These are phyloP conservation scores for Eruca vesicaria DNA, from an alignment of 441 rosid species.

Conservation along the genomic window DNA sequence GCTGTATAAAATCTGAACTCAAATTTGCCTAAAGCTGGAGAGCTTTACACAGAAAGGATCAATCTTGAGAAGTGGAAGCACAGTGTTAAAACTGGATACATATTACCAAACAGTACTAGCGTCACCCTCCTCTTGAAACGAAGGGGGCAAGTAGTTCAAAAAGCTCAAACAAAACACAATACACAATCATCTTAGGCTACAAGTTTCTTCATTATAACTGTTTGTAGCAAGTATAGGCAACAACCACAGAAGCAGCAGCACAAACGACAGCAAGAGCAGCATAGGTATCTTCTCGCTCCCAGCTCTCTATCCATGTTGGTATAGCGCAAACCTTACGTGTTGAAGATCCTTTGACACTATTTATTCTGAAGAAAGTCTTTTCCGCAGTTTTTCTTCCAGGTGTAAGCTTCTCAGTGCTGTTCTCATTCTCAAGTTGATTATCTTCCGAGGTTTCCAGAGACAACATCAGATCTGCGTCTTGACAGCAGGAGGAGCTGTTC, in stretches of 20 bases:
- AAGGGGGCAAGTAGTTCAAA: slow-evolving; percentile 21
- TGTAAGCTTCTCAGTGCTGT: slow-evolving; percentile 38
- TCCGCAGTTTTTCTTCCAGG: slow-evolving; percentile 59
- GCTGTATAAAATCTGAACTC: not conserved
- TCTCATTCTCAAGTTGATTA: slow-evolving; percentile 33
- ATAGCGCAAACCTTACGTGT: slow-evolving; percentile 53
- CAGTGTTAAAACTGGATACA: not conserved
- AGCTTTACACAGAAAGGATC: not conserved
- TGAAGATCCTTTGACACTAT: slow-evolving; percentile 52
- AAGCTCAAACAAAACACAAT: slow-evolving; percentile 21
- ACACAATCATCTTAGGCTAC: slow-evolving; percentile 18
- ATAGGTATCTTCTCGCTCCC: slow-evolving; percentile 93
- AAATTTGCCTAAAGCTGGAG: not conserved
- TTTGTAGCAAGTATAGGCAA: slow-evolving; percentile 80
- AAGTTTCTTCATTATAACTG: slow-evolving; percentile 44
- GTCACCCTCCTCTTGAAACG: slow-evolving; percentile 10
- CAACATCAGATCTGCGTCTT: slow-evolving; percentile 25
- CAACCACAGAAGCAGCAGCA: slow-evolving; percentile 78
- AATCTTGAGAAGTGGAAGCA: not conserved
- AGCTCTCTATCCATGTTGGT: slow-evolving; percentile 86
- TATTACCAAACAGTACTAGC: slow-evolving; percentile 9
- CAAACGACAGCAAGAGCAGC: slow-evolving; percentile 81
- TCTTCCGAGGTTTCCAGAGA: slow-evolving; percentile 30
- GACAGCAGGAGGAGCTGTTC: slow-evolving; percentile 47
- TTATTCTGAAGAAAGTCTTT: slow-evolving; percentile 38